Evolutionary conservation across 2,329 filamentous ascomycete species (phyloP).

Genomic region (Fusarium mangiferae): DNA sequence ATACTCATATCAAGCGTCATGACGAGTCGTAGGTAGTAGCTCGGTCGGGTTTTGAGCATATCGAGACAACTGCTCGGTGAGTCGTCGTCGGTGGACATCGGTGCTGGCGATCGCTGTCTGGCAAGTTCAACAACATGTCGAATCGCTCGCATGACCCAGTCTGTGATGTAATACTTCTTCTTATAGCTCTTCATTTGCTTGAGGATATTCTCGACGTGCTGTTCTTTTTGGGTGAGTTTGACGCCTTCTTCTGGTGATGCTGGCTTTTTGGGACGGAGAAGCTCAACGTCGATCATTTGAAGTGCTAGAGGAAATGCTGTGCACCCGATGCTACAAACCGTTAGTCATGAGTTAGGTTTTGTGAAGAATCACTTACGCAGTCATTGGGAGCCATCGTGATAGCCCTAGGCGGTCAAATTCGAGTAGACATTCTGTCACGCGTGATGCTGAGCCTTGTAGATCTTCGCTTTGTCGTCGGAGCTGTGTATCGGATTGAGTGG

Average conservation of each 20-base stretch:
- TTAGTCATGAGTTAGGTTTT: background rate
- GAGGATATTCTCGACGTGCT: slow-evolving; percentile 33
- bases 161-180: slow-evolving; percentile 37
- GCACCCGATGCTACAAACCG: slow-evolving; percentile 24
- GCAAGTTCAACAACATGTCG: slow-evolving; percentile 36
- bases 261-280: slow-evolving; percentile 19
- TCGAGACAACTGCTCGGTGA: slow-evolving; percentile 25
- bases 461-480: slow-evolving; percentile 36
- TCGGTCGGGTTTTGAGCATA: slow-evolving; percentile 33
- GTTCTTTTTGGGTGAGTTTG: slow-evolving; percentile 22
- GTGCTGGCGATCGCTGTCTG: slow-evolving; percentile 8
- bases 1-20: slow-evolving; percentile 43
- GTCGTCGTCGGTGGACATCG: background rate
- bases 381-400: slow-evolving; percentile 40
- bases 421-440: slow-evolving; percentile 35
- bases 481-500: slow-evolving; percentile 2
- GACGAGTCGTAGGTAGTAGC: slow-evolving; percentile 30
- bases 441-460: slow-evolving; percentile 35
- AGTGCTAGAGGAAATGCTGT: slow-evolving; percentile 36
- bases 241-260: background rate
- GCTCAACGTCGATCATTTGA: slow-evolving; percentile 40
- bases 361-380: slow-evolving; percentile 23
- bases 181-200: slow-evolving; percentile 40
- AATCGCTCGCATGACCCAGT: slow-evolving; percentile 39
- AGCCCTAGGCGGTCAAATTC: slow-evolving; percentile 32